Evolutionary conservation across 257 asterid species (phyloP).

Genomic region (Salvia splendens): DNA sequence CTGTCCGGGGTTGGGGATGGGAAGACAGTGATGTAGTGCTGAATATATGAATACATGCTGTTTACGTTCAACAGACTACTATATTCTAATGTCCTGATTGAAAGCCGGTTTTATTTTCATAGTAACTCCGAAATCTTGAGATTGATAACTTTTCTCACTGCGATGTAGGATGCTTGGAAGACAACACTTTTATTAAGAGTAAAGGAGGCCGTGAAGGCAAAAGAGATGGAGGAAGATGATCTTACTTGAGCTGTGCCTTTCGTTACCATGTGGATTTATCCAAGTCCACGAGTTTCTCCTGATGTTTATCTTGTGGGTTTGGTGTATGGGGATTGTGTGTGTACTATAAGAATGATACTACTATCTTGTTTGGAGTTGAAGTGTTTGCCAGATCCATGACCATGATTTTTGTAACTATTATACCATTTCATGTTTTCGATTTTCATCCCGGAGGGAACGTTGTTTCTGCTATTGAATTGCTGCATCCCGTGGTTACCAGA

Average conservation of each 20-base stretch:
- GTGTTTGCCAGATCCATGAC: constrained; percentile 21
- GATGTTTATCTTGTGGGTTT: constrained; percentile 25
- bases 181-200: constrained; percentile 63
- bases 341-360: constrained; percentile 23
- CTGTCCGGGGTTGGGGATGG: too few species aligned
- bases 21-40: background rate
- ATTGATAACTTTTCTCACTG: background rate
- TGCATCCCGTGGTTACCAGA: background rate
- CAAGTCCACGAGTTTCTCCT: constrained; percentile 18
- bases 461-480: background rate
- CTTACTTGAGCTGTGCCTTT: constrained; percentile 53
- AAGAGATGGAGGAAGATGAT: constrained; percentile 69
- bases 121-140: constrained; percentile 12
- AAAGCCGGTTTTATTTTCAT: background rate
- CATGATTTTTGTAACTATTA: constrained; percentile 28
- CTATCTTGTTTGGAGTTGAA: constrained; percentile 34
- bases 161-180: constrained; percentile 57
- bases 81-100: constrained; percentile 8
- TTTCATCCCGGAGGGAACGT: background rate
- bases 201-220: constrained; percentile 69
- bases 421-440: background rate
- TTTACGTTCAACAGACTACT: background rate
- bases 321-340: constrained; percentile 26
- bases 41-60: background rate
- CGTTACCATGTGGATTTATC: background rate